Evolutionary conservation across 345 rosid species (phyloP), one percentile per base, ranked within the genome.

Genomic region (Turritis glabra): DNA sequence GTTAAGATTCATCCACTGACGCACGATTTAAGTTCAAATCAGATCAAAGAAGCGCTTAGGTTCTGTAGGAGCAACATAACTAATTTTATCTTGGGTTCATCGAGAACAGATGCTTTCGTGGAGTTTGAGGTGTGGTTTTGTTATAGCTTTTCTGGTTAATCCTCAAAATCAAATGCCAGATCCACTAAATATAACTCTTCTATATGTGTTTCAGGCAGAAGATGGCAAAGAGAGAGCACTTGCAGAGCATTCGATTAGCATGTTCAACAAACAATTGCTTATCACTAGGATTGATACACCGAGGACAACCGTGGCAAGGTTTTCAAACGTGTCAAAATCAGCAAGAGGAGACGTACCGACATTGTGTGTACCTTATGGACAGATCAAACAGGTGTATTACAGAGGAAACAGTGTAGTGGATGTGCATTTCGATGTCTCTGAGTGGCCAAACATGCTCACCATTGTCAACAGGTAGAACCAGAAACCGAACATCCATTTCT

Each of bases 231-330:
- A 83, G 58, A 81, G 72, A 68, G 84, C 81, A 70, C 63, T 82
- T 8, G 81, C 79, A 73, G 68, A 53, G 35, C 79, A 79, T 61
- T 69, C 82, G 69, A 3, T 83, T 21, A 9, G 9, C 64, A 62
- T 81, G 23, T 38, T 12, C 8, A 77, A 79, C 64, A 76, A 46
- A 67, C 30, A 66, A 75, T 51, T 79, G 19, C 33, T 35, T 11
- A 67, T 83, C 71, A 74, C 76, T 21, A 83, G 86, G 77, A 74
- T 83, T 61, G 86, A 83, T 81, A 60, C 73, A 75, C 86, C 86
- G 41, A 79, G 79, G 69, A 83, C 86, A 73, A 83, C 82, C 22
- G 81, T 76, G 13, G 79, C 70, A 19, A 81, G 84, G 64, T 55
- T 83, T 54, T 52, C 73, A 32, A 83, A 76, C 69, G 18, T 65